These are phyloP conservation scores for Diaporthe longicolla DNA, from an alignment of 2,329 filamentous ascomycete species.

Conservation along the genomic window DNA sequence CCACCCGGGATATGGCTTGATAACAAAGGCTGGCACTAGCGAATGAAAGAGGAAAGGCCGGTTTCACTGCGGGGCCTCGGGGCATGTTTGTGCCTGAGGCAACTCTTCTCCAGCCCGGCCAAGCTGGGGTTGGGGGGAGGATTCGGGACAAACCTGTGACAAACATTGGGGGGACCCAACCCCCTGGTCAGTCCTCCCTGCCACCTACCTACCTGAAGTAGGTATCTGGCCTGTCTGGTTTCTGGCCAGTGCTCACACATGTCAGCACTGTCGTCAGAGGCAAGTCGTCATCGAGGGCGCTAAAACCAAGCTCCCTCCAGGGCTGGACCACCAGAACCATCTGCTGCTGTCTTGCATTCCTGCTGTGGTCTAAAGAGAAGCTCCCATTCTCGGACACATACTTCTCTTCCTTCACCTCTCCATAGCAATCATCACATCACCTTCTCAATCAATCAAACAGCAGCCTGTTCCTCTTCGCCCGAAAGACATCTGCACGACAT, in stretches of 20 bases:
- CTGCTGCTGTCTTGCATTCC: constrained; percentile 19
- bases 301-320: constrained; percentile 31
- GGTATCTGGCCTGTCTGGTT: neutral
- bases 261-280: constrained; percentile 33
- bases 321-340: constrained; percentile 17
- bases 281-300: constrained; percentile 27
- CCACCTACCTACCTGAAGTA: neutral
- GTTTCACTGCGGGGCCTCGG: constrained; percentile 36
- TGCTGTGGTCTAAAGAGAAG: constrained; percentile 3
- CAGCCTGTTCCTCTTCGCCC: neutral
- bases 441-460: neutral
- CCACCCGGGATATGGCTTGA: constrained; percentile 33
- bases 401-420: constrained; percentile 1
- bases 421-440: constrained; percentile 11
- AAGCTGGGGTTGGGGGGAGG: too few species aligned
- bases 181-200: neutral
- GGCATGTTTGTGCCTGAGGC: constrained; percentile 33
- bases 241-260: constrained; percentile 21
- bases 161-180: neutral
- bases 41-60: constrained; percentile 30
- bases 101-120: neutral
- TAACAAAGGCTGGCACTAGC: constrained; percentile 29
- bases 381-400: constrained; percentile 16
- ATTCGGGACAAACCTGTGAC: neutral
- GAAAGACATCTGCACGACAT: neutral